phyloP scores from a whole-genome alignment of 1,284 basidiomycete genomes.

The Ceratobasidium sp. region DNA sequence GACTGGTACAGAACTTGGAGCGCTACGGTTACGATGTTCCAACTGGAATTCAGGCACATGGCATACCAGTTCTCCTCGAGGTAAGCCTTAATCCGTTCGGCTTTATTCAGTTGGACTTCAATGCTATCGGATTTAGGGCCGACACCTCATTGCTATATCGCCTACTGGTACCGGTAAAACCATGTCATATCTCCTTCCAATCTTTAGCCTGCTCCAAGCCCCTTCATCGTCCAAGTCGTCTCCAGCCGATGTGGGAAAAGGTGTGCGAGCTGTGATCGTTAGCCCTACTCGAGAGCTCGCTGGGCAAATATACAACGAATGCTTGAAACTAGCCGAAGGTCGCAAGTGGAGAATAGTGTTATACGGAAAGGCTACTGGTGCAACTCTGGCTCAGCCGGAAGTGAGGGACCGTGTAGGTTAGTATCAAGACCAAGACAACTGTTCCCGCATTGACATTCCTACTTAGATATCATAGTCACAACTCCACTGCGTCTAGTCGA shows the following conservation, averaged over 20 bases:
- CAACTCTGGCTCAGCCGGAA: conserved; percentile 69
- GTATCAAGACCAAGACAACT: background rate
- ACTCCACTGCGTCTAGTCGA: conserved; percentile 81
- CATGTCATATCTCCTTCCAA: conserved; percentile 84
- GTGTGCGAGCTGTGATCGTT: conserved; percentile 81
- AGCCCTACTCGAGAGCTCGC: conserved; percentile 97
- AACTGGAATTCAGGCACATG: conserved; percentile 77
- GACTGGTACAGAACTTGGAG: conserved; percentile 67
- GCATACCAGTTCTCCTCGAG: conserved; percentile 75
- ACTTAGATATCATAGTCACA: conserved; percentile 77
- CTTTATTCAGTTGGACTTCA: conserved; percentile 48
- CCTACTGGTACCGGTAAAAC: conserved; percentile 97
- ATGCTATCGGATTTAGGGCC: conserved; percentile 55
- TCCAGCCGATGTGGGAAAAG: conserved; percentile 56
- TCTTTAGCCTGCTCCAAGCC: conserved; percentile 69
- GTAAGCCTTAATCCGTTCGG: conserved; percentile 51
- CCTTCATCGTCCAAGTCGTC: conserved; percentile 60
- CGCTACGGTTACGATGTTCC: conserved; percentile 67
- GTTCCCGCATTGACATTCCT: background rate
- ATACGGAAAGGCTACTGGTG: conserved; percentile 85
- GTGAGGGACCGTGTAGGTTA: conserved; percentile 76
- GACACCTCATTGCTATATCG: conserved; percentile 89
- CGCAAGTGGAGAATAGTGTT: conserved; percentile 85
- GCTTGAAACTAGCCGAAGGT: conserved; percentile 79
- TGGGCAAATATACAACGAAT: conserved; percentile 94